Conservation (phyloP, 129 eudicot genomes). For the Saussurea involucrata region DNA sequence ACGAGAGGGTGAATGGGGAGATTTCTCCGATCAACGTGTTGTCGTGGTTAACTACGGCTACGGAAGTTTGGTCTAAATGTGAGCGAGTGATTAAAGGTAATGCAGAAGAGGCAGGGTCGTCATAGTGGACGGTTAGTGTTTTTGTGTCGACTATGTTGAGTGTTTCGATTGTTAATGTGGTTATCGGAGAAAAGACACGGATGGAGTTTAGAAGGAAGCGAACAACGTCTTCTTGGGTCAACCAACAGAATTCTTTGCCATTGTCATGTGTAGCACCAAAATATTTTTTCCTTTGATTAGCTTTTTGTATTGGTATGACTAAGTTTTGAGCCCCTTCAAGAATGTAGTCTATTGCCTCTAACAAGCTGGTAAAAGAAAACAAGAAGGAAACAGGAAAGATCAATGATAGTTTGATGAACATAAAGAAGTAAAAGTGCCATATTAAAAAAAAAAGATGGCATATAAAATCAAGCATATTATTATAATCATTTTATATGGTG, state of each 20-base stretch:
- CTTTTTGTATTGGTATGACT: constrained; percentile 54
- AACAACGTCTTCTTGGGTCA: constrained; percentile 63
- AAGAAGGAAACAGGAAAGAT: background rate
- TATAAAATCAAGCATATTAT: too few relatives aligned
- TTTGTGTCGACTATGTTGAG: constrained; percentile 47
- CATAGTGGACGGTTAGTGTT: constrained; percentile 44
- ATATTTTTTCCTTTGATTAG: constrained; percentile 37
- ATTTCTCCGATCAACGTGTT: constrained; percentile 72
- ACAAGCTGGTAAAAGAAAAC: constrained; percentile 38
- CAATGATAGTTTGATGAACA: background rate
- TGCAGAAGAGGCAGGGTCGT: constrained; percentile 49
- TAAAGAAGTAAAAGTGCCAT: background rate
- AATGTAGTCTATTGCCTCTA: constrained; percentile 71
- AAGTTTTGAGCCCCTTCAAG: constrained; percentile 83
- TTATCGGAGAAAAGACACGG: constrained; percentile 55
- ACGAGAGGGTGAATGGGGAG: constrained; percentile 68
- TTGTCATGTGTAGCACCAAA: constrained; percentile 16
- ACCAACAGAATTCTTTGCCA: constrained; percentile 56
- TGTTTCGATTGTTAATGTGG: constrained; percentile 53
- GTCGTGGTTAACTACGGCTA: constrained; percentile 62
- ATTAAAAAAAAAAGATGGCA: background rate
- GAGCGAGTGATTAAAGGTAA: constrained; percentile 39
- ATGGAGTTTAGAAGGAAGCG: constrained; percentile 73
- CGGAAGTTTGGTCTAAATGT: constrained; percentile 42
- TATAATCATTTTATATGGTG: too few relatives aligned